A percentile compares a stretch with the other conserved stretches of the same genome.
Evolutionary conservation across 352 stramenopile genomes (phyloP).

Genomic region (Heterotrichella gracilis): DNA sequence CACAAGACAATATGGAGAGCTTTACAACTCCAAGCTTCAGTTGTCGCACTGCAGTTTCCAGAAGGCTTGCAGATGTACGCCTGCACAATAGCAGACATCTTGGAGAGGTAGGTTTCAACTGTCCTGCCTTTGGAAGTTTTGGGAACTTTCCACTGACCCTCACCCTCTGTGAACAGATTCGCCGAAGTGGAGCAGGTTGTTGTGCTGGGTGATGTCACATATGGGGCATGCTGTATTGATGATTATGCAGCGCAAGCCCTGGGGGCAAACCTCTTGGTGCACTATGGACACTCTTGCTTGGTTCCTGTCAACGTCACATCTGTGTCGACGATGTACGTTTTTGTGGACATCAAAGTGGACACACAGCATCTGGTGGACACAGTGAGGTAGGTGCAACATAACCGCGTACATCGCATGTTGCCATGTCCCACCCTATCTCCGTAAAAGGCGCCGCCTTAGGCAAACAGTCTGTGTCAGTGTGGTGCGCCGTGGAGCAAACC

Average conservation of each 20-base stretch:
- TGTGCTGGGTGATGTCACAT: conserved; percentile 90
- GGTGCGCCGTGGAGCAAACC: too few relatives aligned
- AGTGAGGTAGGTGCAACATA: too few relatives aligned
- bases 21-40: too few relatives aligned
- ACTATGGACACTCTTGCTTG: conserved; percentile 95
- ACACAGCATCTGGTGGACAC: conserved; percentile 69
- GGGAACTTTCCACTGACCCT: too few relatives aligned
- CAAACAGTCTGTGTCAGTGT: too few relatives aligned
- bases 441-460: too few relatives aligned
- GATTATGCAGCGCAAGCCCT: conserved; percentile 71
- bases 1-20: too few relatives aligned
- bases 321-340: conserved; percentile 90
- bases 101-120: conserved; percentile 66
- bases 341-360: conserved; percentile 95
- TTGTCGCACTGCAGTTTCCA: conserved; percentile 85
- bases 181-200: conserved; percentile 38
- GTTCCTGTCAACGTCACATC: conserved; percentile 74
- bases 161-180: too few relatives aligned
- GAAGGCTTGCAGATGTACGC: conserved; percentile 88
- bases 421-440: too few relatives aligned
- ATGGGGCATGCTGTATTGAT: conserved; percentile 96
- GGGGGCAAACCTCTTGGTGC: conserved; percentile 80
- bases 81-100: conserved; percentile 83
- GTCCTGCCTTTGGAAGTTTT: too few relatives aligned
- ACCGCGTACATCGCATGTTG: too few relatives aligned